Conservation (phyloP, 257 asterid species). For the Solanum rostratum region DNA sequence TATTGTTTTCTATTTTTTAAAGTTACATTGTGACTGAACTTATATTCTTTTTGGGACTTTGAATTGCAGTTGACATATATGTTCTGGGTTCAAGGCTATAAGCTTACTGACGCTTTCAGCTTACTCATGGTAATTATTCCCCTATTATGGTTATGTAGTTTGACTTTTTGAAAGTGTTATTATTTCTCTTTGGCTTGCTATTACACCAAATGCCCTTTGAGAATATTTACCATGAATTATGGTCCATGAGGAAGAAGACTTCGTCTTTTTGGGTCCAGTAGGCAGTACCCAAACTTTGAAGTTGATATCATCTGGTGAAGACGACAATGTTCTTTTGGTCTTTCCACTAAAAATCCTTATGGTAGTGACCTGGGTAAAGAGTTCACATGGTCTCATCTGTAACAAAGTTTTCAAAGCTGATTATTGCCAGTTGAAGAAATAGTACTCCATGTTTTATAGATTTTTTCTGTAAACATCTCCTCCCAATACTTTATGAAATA, state of each 20-base stretch:
- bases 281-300: not conserved
- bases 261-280: not conserved
- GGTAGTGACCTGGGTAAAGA: not conserved
- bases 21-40: not conserved
- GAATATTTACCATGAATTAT: not conserved
- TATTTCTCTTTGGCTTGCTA: not conserved
- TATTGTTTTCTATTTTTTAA: not conserved
- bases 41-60: not conserved
- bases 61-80: slow-evolving; percentile 77
- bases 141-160: not conserved
- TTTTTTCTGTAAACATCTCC: not conserved
- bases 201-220: not conserved
- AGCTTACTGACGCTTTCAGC: slow-evolving; percentile 52
- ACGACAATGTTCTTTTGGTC: not conserved
- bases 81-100: slow-evolving; percentile 90
- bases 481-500: not conserved
- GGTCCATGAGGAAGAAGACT: not conserved
- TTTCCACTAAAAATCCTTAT: not conserved
- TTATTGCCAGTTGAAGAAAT: not conserved
- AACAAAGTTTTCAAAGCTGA: not conserved
- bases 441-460: not conserved
- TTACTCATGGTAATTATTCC: slow-evolving; percentile 50
- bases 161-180: not conserved
- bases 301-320: not conserved
- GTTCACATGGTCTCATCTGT: not conserved